Evolutionary conservation across 192 early-diverging fungal species (phyloP).

Genomic region (Rhizophagus prolifer): DNA sequence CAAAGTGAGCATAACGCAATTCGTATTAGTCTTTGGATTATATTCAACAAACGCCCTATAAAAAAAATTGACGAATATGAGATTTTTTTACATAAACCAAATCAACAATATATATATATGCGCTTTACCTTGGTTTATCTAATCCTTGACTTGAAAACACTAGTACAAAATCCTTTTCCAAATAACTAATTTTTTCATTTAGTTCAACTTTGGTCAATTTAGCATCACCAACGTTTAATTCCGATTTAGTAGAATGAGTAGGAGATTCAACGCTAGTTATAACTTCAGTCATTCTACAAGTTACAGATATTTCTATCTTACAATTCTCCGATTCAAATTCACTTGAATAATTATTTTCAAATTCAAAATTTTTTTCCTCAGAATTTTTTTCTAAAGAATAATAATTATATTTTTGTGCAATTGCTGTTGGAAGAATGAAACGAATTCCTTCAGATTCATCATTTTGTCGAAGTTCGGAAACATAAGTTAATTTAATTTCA

Average conservation of each 20-base stretch:
- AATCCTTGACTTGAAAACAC: conserved; percentile 26
- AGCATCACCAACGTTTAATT: background rate
- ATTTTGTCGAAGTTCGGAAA: conserved; percentile 48
- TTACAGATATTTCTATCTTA: conserved; percentile 24
- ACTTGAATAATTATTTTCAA: background rate
- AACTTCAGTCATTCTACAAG: conserved; percentile 27
- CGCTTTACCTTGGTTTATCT: conserved; percentile 17
- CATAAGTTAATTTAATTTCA: conserved; percentile 44
- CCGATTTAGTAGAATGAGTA: background rate
- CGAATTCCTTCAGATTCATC: conserved; percentile 45
- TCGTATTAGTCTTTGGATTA: conserved; percentile 19
- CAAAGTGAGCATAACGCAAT: conserved; percentile 29
- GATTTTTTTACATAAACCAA: background rate
- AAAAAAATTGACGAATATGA: background rate
- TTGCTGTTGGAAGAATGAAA: conserved; percentile 44
- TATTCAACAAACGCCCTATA: conserved; percentile 28
- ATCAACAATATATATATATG: background rate
- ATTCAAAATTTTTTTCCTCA: background rate
- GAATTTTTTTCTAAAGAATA: too few relatives aligned
- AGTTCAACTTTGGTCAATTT: background rate
- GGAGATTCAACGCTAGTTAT: conserved; percentile 31
- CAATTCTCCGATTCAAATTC: background rate
- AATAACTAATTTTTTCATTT: conserved; percentile 2
- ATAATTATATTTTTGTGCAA: conserved; percentile 40
- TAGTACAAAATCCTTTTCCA: conserved; percentile 26